A percentile compares a stretch with the other conserved stretches of the same genome.
Evolutionary conservation across 192 early-diverging fungal species (phyloP).

Genomic region (Entrophospora sp.): DNA sequence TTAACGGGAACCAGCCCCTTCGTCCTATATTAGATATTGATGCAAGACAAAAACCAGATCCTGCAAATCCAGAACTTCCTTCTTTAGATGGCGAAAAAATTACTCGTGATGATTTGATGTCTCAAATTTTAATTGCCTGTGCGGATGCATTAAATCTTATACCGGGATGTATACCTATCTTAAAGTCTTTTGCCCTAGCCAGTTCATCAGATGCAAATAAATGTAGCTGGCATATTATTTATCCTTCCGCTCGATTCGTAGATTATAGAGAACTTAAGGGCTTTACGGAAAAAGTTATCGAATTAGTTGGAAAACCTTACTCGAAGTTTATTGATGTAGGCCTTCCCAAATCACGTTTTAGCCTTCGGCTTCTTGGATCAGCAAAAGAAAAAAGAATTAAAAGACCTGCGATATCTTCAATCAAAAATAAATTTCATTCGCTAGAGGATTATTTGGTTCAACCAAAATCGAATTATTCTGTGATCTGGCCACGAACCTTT

Average conservation of each 20-base stretch:
- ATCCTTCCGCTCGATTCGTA: not conserved
- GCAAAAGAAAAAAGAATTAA: not conserved
- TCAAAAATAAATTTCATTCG: not conserved
- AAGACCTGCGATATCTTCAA: constrained; percentile 1
- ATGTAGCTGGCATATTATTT: constrained; percentile 11
- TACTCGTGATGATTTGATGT: constrained; percentile 3
- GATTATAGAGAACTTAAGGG: constrained; percentile 7
- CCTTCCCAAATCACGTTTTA: constrained; percentile 7
- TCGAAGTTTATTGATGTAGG: constrained; percentile 7
- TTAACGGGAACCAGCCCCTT: constrained; percentile 1
- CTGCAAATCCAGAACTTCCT: not conserved
- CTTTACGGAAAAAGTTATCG: constrained; percentile 1
- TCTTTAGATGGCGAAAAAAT: no score
- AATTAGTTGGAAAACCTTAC: not conserved
- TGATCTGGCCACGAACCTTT: constrained; percentile 6
- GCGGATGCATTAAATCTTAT: not conserved
- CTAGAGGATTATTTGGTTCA: constrained; percentile 16
- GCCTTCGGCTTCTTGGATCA: constrained; percentile 6
- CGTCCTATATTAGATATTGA: not conserved
- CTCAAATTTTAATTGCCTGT: constrained; percentile 7
- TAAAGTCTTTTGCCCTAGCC: constrained; percentile 12
- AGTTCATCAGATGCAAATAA: constrained; percentile 9
- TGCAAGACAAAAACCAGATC: constrained; percentile 6
- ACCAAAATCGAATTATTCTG: constrained; percentile 4
- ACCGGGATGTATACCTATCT: not conserved